Base-by-base conservation (phyloP, 2,329 filamentous ascomycete genomes). In the Cladophialophora immunda region DNA sequence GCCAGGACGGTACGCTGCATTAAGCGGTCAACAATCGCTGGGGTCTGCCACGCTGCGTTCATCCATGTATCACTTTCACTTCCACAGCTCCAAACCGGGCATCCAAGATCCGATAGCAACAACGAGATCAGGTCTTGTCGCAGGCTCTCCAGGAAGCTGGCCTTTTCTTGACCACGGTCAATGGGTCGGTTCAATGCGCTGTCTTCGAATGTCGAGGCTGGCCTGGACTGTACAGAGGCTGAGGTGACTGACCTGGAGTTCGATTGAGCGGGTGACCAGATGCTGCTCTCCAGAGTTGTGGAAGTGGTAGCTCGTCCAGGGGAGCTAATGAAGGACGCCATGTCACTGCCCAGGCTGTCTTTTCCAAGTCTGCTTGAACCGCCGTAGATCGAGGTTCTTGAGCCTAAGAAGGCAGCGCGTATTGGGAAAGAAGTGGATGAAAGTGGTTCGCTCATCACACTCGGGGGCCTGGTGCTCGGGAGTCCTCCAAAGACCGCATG, bases 41-140 rank as follows among this genome's bases (percentile, higher is more conserved):
- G 90, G 86, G 2, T 88, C 87, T 6, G 93, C 78, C 15, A 87
- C 86, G 60, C 87, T 84, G 56, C 81, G 80, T 59, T 60, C 72
- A 97, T 95, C 91, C 94, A 97, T 2, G 84, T 84, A 77, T 98
- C 95, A 0, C 94, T 98, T 80, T 99, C 95, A 50, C 93, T 97
- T 2, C 95, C 95, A 58, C 87, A 87, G n/a, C 89, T 88, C 78
- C 96, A 95, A 1, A 97, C 90, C 32, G 92, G 87, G 47, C 90
- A 93, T 5, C 94, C 93, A 3, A 98, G 84, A 76, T 99, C 95
- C 58, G 94, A 98, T 29, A 98, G 81, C 1, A 98, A 81, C 19
- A 99, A 83, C 70, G 93, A 94, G 1, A 90, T 94, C 45, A 98
- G 81, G 0, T 89, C 91, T 75, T 94, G 91, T 72, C 90, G 90